Base-by-base conservation (phyloP, 2,329 filamentous ascomycete species). In the Ascochyta pisi region DNA sequence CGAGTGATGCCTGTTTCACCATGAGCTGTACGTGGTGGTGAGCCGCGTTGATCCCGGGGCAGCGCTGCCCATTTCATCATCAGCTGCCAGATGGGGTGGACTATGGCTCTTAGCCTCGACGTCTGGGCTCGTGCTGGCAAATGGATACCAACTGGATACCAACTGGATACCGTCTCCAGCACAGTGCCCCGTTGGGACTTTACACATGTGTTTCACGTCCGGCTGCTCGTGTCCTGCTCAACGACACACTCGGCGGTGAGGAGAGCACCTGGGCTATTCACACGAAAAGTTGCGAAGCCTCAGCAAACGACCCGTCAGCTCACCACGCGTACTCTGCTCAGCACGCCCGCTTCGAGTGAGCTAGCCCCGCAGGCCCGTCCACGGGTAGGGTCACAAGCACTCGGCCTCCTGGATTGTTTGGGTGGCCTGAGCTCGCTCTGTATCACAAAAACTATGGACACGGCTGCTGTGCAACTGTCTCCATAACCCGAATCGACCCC, bases 351-450 rank as follows among this genome's bases (percentile, higher is more conserved):
- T 24, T 37, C 35, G n/a, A 45, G 40, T 35, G 39, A 55, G 55
- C 62, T 66, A 66, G 57, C 48, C 49, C 49, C 49, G 53, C 64
- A 64, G 58, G 63, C 63, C 45, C 49, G 47, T 57, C 63, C 64
- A 58, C 62, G 61, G 50, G 34, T 48, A 45, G 45, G 27, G 44
- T 46, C 51, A 48, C 55, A 60, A 52, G 61, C 49, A 40, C 35
- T 42, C 47, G 53, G 58, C 38, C 51, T 43, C 33, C 52, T 48
- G 52, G 48, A 35, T 58, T 58, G 39, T 60, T 61, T 62, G 56
- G 56, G 51, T 63, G 58, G 63, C 50, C 57, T 57, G 59, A 61
- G 63, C 64, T 46, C 58, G 61, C 64, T 49, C 58, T 51, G 54
- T 56, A 48, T 54, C 61, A 58, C 57, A 60, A 65, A 60, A 56